Percentiles rank a stretch among this genome's conserved stretches.
phyloP scores from a whole-genome alignment of 169 alveolate species.

The Miamiensis avidus region DNA sequence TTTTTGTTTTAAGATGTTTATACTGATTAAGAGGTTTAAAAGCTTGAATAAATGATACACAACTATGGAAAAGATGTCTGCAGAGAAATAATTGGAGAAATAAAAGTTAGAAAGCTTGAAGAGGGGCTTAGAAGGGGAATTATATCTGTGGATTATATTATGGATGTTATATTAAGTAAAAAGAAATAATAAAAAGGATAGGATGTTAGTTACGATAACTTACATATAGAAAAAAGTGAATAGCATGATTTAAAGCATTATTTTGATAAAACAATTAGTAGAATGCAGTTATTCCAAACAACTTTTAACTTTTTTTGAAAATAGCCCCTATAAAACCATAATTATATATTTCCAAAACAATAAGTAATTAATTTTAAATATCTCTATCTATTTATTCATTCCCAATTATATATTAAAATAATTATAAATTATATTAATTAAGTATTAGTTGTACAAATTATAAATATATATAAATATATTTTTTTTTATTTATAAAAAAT shows the following conservation, averaged over 20 bases:
- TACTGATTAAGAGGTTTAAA: constrained; percentile 9
- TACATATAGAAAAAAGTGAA: constrained; percentile 8
- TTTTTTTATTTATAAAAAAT: too few relatives aligned
- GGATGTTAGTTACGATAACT: constrained; percentile 6
- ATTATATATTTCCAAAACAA: too few relatives aligned
- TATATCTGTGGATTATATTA: constrained; percentile 14
- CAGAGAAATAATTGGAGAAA: background rate
- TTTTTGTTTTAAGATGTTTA: constrained; percentile 1
- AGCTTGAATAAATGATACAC: background rate
- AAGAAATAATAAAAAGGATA: constrained; percentile 14
- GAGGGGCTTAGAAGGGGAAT: background rate
- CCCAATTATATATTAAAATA: too few relatives aligned
- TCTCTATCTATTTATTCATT: too few relatives aligned
- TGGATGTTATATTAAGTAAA: constrained; percentile 13
- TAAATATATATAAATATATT: too few relatives aligned
- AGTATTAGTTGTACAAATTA: too few relatives aligned
- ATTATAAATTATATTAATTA: too few relatives aligned
- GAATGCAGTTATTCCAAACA: background rate
- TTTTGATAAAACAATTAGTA: constrained; percentile 3
- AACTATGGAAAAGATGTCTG: constrained; percentile 1
- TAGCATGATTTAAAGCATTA: constrained; percentile 4
- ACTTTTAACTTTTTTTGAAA: too few relatives aligned
- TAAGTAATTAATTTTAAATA: too few relatives aligned
- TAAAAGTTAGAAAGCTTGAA: constrained; percentile 1
- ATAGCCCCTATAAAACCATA: too few relatives aligned